Evolutionary conservation across 495 filamentous ascomycete species (phyloP), one percentile per base, ranked within the genome.

Genomic region (Thermothielavioides terrestris): DNA sequence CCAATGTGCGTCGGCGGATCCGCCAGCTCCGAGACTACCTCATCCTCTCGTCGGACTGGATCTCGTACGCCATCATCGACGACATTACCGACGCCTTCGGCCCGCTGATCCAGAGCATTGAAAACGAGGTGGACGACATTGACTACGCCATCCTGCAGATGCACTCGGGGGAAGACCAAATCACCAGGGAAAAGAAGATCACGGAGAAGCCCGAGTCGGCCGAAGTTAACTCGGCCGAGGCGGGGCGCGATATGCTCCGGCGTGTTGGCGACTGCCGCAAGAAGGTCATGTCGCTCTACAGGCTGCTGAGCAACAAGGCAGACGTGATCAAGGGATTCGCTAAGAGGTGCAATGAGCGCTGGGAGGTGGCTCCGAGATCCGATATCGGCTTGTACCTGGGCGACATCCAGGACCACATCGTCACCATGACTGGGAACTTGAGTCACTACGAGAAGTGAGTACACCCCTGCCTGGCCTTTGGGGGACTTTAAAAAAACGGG

Each of bases 311-410:
- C 56, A 95, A 92, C 67, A 98, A 98, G 71, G 92, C 91, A 9
- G 92, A 98, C 58, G 92, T 98, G 22, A 96, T 98, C 69, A 96
- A 96, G 71, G 89, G 92, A 2, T 96, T 98, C 54, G 92, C 92
- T n/a, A 98, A 98, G 70, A 76, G 92, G 17, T 98, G 92, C 66
- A 98, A 95, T 57, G 92, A 98, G 70, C 88, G 91, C 54, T 98
- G 92, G 89, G 87, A 95, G 59, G 84, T 98, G 36, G 94, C 92
- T 22, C 92, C 92, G 43, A 76, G 91, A 51, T 89, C 85, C 27
- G 92, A 98, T 66, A 96, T 98, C 67, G 91, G 92, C 6, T 61
- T 97, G 46, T 98, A 96, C 68, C 68, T 98, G 52, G 91, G 92
- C 45, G 92, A 96, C 73, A 96, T 98, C 57, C 92, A 97, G 68